Base-by-base conservation (phyloP, 306 rosid species). In the Citrullus amarus region DNA sequence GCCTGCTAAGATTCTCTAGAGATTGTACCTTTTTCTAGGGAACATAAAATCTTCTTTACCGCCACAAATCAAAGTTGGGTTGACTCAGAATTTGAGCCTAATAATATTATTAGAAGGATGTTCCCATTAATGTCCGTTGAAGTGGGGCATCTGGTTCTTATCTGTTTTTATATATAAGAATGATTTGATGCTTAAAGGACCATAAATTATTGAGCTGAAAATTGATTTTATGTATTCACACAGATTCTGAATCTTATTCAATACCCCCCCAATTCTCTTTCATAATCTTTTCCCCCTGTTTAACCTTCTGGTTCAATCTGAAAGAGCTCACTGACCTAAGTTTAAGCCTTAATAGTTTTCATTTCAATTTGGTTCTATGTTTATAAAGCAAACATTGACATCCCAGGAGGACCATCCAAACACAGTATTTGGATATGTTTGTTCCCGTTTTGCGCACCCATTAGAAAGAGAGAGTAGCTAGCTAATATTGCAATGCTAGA, bases 81-180 rank as follows among this genome's bases (percentile, higher is more conserved):
- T 76, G 68, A 76, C 79, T 76, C 44, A 5, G 3, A 54, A 20
- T 76, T 76, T 55, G 68, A 57, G 50, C 55, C n/a, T 50, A 57
- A 56, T 55, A 30, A 48, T 63, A n/a, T 44, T 56, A 22, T 57
- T 55, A 58, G 58, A 44, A 43, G 77, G 41, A 13, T 25, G 77
- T 48, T 30, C 16, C 25, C 60, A 72, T 50, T 50, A 28, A 72
- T 72, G 77, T 74, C 78, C 78, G 25, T 34, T 51, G 78, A 74
- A 74, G 63, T 54, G 70, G 68, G 68, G 80, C 80, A 77, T 77
- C 80, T 9, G 54, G 70, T 77, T 77, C 80, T 56, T 59, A 59
- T 77, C 80, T 57, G 14, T 76, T 38, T 59, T n/a, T 16, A 36
- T n/a, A 36, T 53, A 32, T 18, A 58, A 39, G 39, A 58, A 77